Conservation (phyloP, 371 early-diverging fungal species). For the Capillidium heterosporum region DNA sequence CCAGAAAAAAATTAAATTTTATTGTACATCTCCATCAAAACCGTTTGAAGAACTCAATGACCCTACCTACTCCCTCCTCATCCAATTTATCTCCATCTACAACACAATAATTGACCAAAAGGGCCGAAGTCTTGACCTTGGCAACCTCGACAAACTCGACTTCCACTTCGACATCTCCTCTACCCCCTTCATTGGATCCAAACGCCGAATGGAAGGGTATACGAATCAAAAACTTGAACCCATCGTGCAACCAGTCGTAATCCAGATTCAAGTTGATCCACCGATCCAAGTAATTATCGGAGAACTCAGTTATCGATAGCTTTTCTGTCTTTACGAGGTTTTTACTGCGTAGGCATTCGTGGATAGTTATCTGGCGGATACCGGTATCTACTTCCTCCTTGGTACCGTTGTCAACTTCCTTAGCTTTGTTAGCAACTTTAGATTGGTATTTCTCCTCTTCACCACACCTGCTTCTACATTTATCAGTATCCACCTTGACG, state of each 20-base stretch:
- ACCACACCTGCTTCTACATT: neutral
- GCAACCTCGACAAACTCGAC: conserved; percentile 1
- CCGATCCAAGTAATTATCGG: conserved; percentile 1
- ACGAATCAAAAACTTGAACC: neutral
- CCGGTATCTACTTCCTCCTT: neutral
- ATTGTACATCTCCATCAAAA: neutral
- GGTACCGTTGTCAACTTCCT: neutral
- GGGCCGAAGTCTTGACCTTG: neutral
- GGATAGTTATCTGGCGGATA: neutral
- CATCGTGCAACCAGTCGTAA: neutral
- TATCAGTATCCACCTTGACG: neutral
- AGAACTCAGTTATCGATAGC: neutral
- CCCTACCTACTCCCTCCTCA: neutral
- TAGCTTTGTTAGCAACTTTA: neutral
- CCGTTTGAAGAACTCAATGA: neutral
- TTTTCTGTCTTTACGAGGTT: neutral
- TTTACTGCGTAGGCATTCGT: neutral
- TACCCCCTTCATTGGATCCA: neutral
- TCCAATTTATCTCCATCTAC: too few relatives aligned
- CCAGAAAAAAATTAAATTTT: too few relatives aligned
- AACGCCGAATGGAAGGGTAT: neutral
- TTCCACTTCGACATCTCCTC: neutral
- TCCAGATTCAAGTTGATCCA: neutral
- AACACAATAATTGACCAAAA: neutral
- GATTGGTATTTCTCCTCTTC: neutral